Evolutionary conservation across 2,329 filamentous ascomycete genomes (phyloP).

Genomic region (Cyphellophora europaea): DNA sequence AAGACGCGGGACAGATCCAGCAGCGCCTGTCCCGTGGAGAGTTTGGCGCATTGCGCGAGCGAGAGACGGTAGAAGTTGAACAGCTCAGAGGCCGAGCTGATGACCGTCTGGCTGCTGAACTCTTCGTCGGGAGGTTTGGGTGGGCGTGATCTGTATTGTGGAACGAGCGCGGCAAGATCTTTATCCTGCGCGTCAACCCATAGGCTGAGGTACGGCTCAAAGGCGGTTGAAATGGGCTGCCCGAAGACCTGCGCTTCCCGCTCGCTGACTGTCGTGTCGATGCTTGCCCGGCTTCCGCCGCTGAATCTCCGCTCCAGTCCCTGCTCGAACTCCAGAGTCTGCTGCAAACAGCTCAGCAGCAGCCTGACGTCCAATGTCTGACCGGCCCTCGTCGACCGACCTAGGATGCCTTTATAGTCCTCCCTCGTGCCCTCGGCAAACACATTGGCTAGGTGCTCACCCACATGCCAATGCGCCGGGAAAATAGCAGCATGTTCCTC

Average conservation of each 20-base stretch:
- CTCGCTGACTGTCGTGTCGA: slow-evolving; percentile 76
- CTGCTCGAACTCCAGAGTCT: slow-evolving; percentile 96
- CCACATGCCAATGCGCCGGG: slow-evolving; percentile 77
- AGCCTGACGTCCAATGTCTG: slow-evolving; percentile 82
- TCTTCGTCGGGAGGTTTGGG: slow-evolving; percentile 79
- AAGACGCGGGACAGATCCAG: slow-evolving; percentile 77
- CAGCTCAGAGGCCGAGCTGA: slow-evolving; percentile 86
- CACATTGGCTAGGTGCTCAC: slow-evolving; percentile 77
- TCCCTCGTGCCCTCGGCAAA: slow-evolving; percentile 95
- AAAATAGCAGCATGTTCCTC: slow-evolving; percentile 86
- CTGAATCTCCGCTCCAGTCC: slow-evolving; percentile 76
- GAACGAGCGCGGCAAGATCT: slow-evolving; percentile 73
- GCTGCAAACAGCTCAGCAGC: slow-evolving; percentile 78
- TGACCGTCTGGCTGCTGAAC: slow-evolving; percentile 81
- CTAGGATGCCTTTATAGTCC: slow-evolving; percentile 87
- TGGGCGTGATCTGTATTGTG: slow-evolving; percentile 76
- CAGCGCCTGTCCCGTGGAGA: slow-evolving; percentile 82
- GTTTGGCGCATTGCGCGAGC: slow-evolving; percentile 86
- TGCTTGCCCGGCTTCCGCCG: slow-evolving; percentile 59
- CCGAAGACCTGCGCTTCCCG: slow-evolving; percentile 73
- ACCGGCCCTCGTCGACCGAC: slow-evolving; percentile 74
- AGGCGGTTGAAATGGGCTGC: slow-evolving; percentile 88
- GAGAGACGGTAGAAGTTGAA: slow-evolving; percentile 96
- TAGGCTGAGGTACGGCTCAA: slow-evolving; percentile 90
- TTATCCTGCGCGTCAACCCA: slow-evolving; percentile 97